phyloP scores from a whole-genome alignment of 2,329 filamentous ascomycete species.

The Reticulascus tulasneorum region DNA sequence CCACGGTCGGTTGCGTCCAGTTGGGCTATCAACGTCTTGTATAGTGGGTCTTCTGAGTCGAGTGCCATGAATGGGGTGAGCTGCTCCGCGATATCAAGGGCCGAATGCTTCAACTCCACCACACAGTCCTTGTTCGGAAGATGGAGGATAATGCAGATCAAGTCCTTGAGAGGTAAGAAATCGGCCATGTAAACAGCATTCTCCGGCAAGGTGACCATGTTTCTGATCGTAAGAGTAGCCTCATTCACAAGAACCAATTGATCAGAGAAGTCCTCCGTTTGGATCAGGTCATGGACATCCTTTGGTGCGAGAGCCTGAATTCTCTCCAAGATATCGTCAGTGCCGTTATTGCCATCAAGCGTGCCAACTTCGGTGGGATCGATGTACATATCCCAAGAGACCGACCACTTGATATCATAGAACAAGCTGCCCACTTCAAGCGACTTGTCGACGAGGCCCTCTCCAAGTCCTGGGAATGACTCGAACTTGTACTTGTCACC shows the following conservation, averaged over 20 bases:
- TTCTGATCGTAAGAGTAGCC: conserved; percentile 81
- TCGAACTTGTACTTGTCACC: conserved; percentile 96
- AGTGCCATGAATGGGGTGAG: conserved; percentile 77
- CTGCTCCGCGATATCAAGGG: conserved; percentile 87
- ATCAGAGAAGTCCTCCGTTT: conserved; percentile 67
- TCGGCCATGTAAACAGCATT: conserved; percentile 80
- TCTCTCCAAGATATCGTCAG: conserved; percentile 56
- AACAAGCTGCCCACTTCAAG: conserved; percentile 75
- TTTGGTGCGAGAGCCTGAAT: conserved; percentile 61
- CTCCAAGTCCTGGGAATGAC: conserved; percentile 81
- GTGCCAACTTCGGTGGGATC: conserved; percentile 43
- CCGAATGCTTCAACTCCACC: conserved; percentile 84
- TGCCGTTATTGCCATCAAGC: conserved; percentile 45
- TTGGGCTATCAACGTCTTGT: conserved; percentile 65
- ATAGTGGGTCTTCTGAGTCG: conserved; percentile 71
- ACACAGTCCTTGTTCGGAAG: conserved; percentile 69
- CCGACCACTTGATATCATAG: conserved; percentile 76
- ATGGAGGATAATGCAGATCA: conserved; percentile 77
- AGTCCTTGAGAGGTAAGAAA: conserved; percentile 68
- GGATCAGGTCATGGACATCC: conserved; percentile 60
- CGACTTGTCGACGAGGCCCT: conserved; percentile 81
- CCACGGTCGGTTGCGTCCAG: conserved; percentile 72
- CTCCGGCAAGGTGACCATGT: conserved; percentile 91
- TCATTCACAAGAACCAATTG: conserved; percentile 76
- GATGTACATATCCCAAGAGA: conserved; percentile 57